These are phyloP conservation scores for Piloderma croceum DNA, from an alignment of 768 basidiomycete species.

Conservation along the genomic window DNA sequence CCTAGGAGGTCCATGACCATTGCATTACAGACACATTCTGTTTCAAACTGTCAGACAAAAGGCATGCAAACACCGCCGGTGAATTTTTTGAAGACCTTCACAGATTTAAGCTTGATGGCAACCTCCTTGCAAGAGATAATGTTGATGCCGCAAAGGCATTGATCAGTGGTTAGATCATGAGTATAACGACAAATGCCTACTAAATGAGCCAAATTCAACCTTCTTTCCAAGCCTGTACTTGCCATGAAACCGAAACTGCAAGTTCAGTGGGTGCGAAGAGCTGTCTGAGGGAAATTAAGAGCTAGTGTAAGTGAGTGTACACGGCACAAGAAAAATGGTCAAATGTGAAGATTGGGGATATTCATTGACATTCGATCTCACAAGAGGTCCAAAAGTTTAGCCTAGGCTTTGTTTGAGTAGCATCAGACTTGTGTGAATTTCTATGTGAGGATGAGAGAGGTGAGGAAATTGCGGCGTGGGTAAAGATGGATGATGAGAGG, in stretches of 20 bases:
- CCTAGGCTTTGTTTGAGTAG: too few relatives aligned
- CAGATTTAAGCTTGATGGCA: neutral
- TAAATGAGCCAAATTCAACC: slow-evolving; percentile 74
- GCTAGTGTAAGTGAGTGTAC: too few relatives aligned
- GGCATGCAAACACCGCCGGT: slow-evolving; percentile 78
- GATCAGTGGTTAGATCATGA: neutral
- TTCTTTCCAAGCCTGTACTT: slow-evolving; percentile 77
- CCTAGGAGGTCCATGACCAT: slow-evolving; percentile 78
- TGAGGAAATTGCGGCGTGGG: too few relatives aligned
- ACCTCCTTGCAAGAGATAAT: too few relatives aligned
- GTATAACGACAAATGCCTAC: slow-evolving; percentile 30
- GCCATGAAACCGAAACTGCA: slow-evolving; percentile 56
- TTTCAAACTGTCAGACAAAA: slow-evolving; percentile 65
- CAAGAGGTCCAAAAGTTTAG: too few relatives aligned
- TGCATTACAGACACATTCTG: slow-evolving; percentile 75
- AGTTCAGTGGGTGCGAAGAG: slow-evolving; percentile 38
- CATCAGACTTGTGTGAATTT: too few relatives aligned
- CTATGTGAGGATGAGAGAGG: too few relatives aligned
- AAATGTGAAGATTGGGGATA: too few relatives aligned
- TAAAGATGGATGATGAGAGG: too few relatives aligned
- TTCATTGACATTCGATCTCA: too few relatives aligned
- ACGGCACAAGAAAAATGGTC: too few relatives aligned
- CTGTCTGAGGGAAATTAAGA: slow-evolving; percentile 1
- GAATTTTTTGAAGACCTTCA: slow-evolving; percentile 57
- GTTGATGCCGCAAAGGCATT: neutral